These are phyloP conservation scores for Saposhnikovia divaricata DNA, from an alignment of 129 eudicot species.

Conservation along the genomic window DNA sequence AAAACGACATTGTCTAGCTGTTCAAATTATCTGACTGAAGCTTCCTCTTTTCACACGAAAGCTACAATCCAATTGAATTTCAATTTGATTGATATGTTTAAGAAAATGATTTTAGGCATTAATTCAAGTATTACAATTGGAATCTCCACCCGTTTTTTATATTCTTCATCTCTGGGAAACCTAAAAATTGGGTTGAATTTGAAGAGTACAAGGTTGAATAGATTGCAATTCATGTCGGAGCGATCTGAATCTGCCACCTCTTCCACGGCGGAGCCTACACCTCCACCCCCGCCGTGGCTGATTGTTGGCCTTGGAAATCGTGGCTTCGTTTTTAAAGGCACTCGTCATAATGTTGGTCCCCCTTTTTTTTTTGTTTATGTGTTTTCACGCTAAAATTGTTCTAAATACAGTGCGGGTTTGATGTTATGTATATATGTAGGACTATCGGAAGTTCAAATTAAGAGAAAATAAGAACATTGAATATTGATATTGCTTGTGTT, in stretches of 20 bases:
- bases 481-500: background rate
- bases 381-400: background rate
- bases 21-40: background rate
- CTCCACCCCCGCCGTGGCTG: conserved; percentile 61
- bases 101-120: background rate
- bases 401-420: background rate
- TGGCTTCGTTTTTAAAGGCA: conserved; percentile 55
- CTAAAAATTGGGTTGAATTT: background rate
- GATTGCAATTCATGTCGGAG: background rate
- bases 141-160: background rate
- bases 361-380: background rate
- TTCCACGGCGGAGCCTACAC: conserved; percentile 15
- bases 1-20: background rate
- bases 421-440: background rate
- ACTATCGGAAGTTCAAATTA: background rate
- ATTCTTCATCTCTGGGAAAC: background rate
- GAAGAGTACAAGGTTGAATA: background rate
- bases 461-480: background rate
- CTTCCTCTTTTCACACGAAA: background rate
- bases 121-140: background rate
- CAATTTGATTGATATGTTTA: background rate
- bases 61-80: background rate
- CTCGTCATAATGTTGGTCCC: conserved; percentile 71
- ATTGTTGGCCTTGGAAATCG: conserved; percentile 97
- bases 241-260: background rate